Percentiles rank a stretch among this genome's conserved stretches.
These are phyloP conservation scores for Exophiala aquamarina DNA, from an alignment of 2,329 filamentous ascomycete species.

Conservation along the genomic window DNA sequence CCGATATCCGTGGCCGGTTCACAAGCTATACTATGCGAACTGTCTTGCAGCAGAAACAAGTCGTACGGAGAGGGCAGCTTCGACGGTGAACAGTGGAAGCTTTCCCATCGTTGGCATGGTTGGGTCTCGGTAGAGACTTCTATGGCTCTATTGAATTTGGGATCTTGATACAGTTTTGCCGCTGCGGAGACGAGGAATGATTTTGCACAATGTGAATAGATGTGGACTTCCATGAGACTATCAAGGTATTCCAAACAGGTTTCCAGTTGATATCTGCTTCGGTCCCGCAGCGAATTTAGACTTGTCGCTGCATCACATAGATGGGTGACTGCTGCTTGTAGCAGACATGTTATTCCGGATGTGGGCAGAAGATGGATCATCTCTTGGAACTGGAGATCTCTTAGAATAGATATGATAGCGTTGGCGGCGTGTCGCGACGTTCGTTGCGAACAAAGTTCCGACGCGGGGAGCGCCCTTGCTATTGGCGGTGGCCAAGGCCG, in stretches of 20 bases:
- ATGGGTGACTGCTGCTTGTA: conserved; percentile 5
- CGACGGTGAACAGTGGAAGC: no score
- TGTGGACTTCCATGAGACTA: conserved; percentile 8
- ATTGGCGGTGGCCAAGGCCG: conserved; percentile 62
- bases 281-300: not conserved
- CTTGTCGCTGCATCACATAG: conserved; percentile 8
- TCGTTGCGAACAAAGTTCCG: conserved; percentile 10
- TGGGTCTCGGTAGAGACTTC: no score
- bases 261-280: conserved; percentile 5
- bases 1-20: no score
- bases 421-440: conserved; percentile 9
- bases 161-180: conserved; percentile 5
- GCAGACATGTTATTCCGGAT: conserved; percentile 4
- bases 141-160: not conserved
- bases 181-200: conserved; percentile 5
- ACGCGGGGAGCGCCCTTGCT: not conserved
- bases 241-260: conserved; percentile 5
- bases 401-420: conserved; percentile 5
- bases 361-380: conserved; percentile 11
- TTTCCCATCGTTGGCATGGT: no score
- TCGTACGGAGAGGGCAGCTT: no score
- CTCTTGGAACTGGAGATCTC: conserved; percentile 8
- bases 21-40: no score
- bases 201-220: conserved; percentile 7
- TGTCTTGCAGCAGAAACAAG: no score